phyloP scores from a whole-genome alignment of 2,329 filamentous ascomycete species.

The Fusarium cicatricum region DNA sequence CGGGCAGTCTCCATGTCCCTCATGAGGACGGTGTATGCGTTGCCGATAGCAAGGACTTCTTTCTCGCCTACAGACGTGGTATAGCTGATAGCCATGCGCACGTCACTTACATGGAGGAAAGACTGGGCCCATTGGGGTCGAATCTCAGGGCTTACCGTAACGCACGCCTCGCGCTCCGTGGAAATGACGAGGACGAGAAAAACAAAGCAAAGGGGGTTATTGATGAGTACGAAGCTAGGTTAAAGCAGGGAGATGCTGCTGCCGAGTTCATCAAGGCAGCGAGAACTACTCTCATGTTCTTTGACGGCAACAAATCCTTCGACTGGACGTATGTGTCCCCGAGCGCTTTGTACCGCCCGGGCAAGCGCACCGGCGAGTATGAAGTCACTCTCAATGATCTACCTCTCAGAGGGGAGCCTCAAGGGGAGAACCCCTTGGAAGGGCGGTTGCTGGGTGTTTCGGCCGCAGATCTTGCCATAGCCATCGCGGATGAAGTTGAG shows the following conservation, averaged over 20 bases:
- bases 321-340: constrained; percentile 19
- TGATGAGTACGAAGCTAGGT: background rate
- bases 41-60: constrained; percentile 12
- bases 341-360: constrained; percentile 10
- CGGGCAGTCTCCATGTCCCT: constrained; percentile 2
- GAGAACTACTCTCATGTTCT: constrained; percentile 11
- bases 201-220: background rate
- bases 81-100: constrained; percentile 18
- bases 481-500: constrained; percentile 23
- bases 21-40: background rate
- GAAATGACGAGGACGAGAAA: background rate
- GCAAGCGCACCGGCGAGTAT: constrained; percentile 10
- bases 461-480: constrained; percentile 18
- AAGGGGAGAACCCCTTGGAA: background rate
- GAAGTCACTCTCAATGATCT: background rate
- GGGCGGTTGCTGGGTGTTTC: constrained; percentile 8
- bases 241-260: background rate
- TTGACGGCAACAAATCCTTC: constrained; percentile 17
- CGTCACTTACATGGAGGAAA: constrained; percentile 18
- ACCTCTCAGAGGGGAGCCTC: constrained; percentile 2
- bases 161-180: background rate
- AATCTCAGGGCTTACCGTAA: background rate
- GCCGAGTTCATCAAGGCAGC: constrained; percentile 8
- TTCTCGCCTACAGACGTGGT: constrained; percentile 6
- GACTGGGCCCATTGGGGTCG: constrained; percentile 4